These are phyloP conservation scores for Diplocarpon mali DNA, from an alignment of 2,329 filamentous ascomycete species.

Conservation along the genomic window DNA sequence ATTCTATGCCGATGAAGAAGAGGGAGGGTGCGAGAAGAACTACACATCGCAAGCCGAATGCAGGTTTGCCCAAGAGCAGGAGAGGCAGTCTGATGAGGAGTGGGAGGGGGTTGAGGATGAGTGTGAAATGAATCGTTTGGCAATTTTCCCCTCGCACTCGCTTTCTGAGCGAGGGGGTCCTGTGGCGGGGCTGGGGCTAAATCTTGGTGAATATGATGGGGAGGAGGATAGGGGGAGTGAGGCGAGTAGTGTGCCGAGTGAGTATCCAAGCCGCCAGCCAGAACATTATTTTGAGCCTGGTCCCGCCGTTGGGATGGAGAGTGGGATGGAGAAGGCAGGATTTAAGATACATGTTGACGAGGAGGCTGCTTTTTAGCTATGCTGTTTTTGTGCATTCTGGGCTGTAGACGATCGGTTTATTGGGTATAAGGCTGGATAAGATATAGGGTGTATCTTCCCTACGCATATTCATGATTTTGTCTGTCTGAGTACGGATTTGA, in stretches of 20 bases:
- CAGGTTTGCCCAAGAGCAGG: not conserved
- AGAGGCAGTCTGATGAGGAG: slow-evolving; percentile 17
- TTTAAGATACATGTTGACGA: slow-evolving; percentile 25
- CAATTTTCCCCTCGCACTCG: not conserved
- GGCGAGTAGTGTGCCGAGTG: slow-evolving; percentile 41
- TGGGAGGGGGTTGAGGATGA: slow-evolving; percentile 26
- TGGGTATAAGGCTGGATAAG: too few relatives aligned
- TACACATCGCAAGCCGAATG: slow-evolving; percentile 14
- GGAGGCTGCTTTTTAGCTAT: slow-evolving; percentile 1
- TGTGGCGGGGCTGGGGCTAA: not conserved
- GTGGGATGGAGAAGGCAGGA: not conserved
- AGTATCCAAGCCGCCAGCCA: slow-evolving; percentile 40
- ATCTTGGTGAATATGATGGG: slow-evolving; percentile 21
- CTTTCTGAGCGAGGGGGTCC: not conserved
- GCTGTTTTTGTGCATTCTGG: too few relatives aligned
- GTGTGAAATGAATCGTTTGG: slow-evolving; percentile 11
- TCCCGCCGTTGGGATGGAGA: not conserved
- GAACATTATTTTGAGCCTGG: not conserved
- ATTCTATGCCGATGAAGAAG: slow-evolving; percentile 15
- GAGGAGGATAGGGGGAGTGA: slow-evolving; percentile 25
- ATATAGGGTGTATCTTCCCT: too few relatives aligned
- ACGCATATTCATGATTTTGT: too few relatives aligned
- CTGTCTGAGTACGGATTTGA: too few relatives aligned
- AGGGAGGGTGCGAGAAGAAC: slow-evolving; percentile 19
- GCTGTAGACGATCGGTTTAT: too few relatives aligned